Evolutionary conservation across 805 yeast species (phyloP).

Genomic region (Cyberlindnera maclurae): DNA sequence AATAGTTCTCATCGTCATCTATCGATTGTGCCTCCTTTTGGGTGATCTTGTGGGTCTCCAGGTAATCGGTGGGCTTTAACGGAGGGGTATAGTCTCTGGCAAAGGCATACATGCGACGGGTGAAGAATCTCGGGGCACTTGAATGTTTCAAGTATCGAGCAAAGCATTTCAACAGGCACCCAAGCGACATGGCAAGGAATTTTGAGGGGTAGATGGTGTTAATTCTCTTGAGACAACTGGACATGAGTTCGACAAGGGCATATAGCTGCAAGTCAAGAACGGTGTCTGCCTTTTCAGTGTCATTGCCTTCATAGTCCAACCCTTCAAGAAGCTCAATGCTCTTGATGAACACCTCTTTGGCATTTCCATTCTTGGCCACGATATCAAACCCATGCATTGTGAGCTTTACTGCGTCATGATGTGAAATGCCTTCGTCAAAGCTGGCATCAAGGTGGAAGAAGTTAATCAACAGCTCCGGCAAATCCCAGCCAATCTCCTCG

Average conservation of each 20-base stretch:
- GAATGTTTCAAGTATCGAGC: slow-evolving; percentile 32
- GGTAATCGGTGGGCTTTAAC: slow-evolving; percentile 31
- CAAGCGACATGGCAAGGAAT: slow-evolving; percentile 61
- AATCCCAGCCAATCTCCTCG: slow-evolving; percentile 82
- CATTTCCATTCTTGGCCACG: slow-evolving; percentile 64
- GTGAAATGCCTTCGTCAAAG: slow-evolving; percentile 33
- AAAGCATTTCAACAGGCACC: slow-evolving; percentile 49
- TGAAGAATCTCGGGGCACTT: slow-evolving; percentile 33
- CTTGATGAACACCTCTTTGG: slow-evolving; percentile 71
- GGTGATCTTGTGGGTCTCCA: slow-evolving; percentile 24
- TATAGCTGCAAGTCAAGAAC: slow-evolving; percentile 46
- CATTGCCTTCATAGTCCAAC: slow-evolving; percentile 21
- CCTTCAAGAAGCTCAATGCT: slow-evolving; percentile 54
- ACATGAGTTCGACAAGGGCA: slow-evolving; percentile 57
- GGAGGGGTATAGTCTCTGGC: slow-evolving; percentile 52
- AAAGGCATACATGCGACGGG: slow-evolving; percentile 60
- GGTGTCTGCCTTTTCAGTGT: slow-evolving; percentile 8
- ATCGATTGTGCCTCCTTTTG: slow-evolving; percentile 35
- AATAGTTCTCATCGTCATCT: slow-evolving; percentile 46
- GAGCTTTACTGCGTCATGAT: slow-evolving; percentile 9
- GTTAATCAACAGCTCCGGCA: slow-evolving; percentile 61
- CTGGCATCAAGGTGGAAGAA: slow-evolving; percentile 40
- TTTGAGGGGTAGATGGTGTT: slow-evolving; percentile 72
- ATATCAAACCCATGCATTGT: slow-evolving; percentile 50
- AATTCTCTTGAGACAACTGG: slow-evolving; percentile 51